Evolutionary conservation across 2,329 filamentous ascomycete species (phyloP), one percentile per base, ranked within the genome.

Genomic region (Aspergillus amoenus): DNA sequence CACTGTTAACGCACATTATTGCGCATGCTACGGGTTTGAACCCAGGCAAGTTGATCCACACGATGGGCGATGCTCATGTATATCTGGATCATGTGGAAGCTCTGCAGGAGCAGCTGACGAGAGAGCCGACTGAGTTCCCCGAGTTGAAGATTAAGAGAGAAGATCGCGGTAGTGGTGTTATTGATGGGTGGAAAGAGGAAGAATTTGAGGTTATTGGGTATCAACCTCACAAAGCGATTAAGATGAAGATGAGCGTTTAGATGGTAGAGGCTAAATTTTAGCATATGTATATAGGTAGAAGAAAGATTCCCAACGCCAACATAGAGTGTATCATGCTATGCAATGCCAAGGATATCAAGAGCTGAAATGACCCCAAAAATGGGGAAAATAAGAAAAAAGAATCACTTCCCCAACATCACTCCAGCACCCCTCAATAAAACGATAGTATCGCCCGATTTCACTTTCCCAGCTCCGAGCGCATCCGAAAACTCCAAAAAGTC

Each of bases 181-280:
- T 97, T 66, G 94, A 99, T 72, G 91, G 91, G 1, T 97, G 94
- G 92, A 87, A 85, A 72, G 80, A 86, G 1, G 91, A 95, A 63
- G 93, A 99, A 60, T 93, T 99, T 72, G 86, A 89, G 57, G 84
- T 99, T 5, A 82, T 90, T 68, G 93, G 89, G 0, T 99, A 99
- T 73, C 85, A 93, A 49, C 93, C 94, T 56, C 91, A 97, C 74
- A 93, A 93, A 79, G 84, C 84, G 5, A 96, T 99, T 77, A 84
- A 90, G 44, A 99, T 99, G 94, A 97, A 97, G 80, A 99, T 99
- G 94, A 95, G 91, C 70, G 93, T 97, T 57, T 92, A 66, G 56
- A 44, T 69, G 39, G 48, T 5, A 43, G 41, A 13, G 8, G 27
- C 22, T 46, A 27, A 15, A 48, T 22, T 4, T 21, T 21, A 21